Evolutionary conservation across 352 stramenopile genomes (phyloP), one percentile per base, ranked within the genome.

Genomic region (Pythium sukuiense): DNA sequence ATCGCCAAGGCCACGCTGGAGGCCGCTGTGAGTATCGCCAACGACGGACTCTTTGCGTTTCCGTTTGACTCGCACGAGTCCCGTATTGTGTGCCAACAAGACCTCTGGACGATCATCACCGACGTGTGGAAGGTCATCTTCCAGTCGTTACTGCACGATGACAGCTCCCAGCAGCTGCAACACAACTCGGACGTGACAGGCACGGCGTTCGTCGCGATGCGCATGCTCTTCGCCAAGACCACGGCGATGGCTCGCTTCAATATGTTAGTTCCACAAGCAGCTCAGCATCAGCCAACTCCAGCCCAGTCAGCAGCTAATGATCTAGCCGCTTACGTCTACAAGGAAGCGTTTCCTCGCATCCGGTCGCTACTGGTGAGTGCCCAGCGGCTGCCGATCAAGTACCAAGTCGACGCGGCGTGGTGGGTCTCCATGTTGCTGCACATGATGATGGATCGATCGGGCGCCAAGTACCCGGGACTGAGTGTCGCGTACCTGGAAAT

Each of bases 81-180:
- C 3, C 79, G 87, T 41, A 84, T 91, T 60, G 85, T 87, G 52
- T 90, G 80, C 59, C 87, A 93, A 58, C 87, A 95, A 72, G 85
- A 95, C 56, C 64, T 92, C 4, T 85, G 81, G 72, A 90, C 76
- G 14, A 76, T 95, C 32, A 74, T 92, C 26, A 76, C 74, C 7
- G 87, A 95, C 70, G 85, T 85, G 24, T 93, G 85, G 84, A 93
- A 92, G 61, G 61, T 93, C 58, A 88, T 92, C 65, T 87, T 89
- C 55, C 83, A 93, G 46, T 77, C 80, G 16, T 60, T 91, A 7
- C 73, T 78, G 1, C 62, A 80, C 7, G 55, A 35, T 24, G 46
- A 63, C 18, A 32, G 20, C 3, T 41, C 54, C 48, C 74, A 55
- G 41, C 63, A 48, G 61, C 30, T 30, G n/a, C 45, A 30, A 18